These are phyloP conservation scores for Chalaropsis thielavioides DNA, from an alignment of 2,329 filamentous ascomycete species.

Conservation along the genomic window DNA sequence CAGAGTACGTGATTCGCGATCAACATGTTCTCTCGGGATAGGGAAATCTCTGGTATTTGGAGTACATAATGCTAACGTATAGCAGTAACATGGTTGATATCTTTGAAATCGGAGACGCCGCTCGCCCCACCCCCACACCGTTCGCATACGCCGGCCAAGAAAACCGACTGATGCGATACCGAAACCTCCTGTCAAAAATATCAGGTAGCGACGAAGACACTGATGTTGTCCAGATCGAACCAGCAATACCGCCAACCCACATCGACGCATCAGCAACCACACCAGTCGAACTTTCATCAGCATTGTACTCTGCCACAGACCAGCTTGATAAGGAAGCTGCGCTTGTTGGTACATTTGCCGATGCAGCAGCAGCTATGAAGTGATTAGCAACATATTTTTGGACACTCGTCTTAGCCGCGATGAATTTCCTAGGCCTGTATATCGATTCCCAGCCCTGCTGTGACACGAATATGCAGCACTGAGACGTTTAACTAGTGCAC, in stretches of 20 bases:
- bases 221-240: slow-evolving; percentile 36
- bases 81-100: slow-evolving; percentile 52
- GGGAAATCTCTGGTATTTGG: not conserved
- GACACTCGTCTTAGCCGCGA: not conserved
- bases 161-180: slow-evolving; percentile 42
- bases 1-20: slow-evolving; percentile 35
- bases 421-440: not conserved
- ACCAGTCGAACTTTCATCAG: slow-evolving; percentile 34
- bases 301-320: not conserved
- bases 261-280: slow-evolving; percentile 31
- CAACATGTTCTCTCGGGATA: slow-evolving; percentile 1
- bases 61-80: slow-evolving; percentile 15
- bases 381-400: not conserved
- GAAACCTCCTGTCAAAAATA: slow-evolving; percentile 46
- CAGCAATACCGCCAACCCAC: slow-evolving; percentile 23
- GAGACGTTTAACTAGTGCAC: not conserved
- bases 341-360: slow-evolving; percentile 46
- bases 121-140: slow-evolving; percentile 26
- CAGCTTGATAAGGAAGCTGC: slow-evolving; percentile 37
- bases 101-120: slow-evolving; percentile 42
- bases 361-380: slow-evolving; percentile 39
- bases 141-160: slow-evolving; percentile 42
- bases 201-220: slow-evolving; percentile 31
- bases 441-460: not conserved
- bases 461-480: not conserved